Conservation (phyloP, 1,284 basidiomycete genomes). For the Cystobasidiaceae sp. region DNA sequence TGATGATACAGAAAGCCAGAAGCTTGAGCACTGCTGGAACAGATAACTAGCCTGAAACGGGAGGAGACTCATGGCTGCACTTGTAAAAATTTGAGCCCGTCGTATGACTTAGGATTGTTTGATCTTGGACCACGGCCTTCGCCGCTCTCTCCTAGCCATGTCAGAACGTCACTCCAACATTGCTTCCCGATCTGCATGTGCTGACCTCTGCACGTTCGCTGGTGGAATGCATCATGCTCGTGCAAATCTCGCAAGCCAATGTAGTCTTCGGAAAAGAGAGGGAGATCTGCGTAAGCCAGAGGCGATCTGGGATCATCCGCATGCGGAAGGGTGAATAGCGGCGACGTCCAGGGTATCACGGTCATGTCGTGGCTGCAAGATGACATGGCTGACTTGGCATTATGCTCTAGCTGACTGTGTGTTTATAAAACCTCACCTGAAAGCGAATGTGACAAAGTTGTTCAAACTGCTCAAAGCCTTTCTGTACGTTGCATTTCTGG, state of each 20-base stretch:
- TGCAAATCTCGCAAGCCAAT: slow-evolving; percentile 77
- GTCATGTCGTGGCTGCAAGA: slow-evolving; percentile 59
- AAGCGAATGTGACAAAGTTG: slow-evolving; percentile 49
- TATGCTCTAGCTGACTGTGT: slow-evolving; percentile 53
- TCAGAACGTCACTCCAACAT: slow-evolving; percentile 54
- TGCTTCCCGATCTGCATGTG: slow-evolving; percentile 70
- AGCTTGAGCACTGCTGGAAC: no score
- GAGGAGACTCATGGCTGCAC: no score
- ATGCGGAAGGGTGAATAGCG: slow-evolving; percentile 41
- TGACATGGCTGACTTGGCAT: not conserved
- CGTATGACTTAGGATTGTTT: no score
- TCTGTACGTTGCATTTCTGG: slow-evolving; percentile 59
- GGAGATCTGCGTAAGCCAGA: slow-evolving; percentile 51
- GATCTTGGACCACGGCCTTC: slow-evolving; percentile 10
- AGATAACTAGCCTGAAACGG: no score
- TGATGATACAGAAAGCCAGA: no score
- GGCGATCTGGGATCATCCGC: slow-evolving; percentile 25
- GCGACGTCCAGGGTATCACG: slow-evolving; percentile 56
- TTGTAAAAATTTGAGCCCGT: no score
- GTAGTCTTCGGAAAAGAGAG: slow-evolving; percentile 77
- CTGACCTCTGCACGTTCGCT: slow-evolving; percentile 66
- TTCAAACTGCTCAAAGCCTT: slow-evolving; percentile 50
- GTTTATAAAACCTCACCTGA: slow-evolving; percentile 44
- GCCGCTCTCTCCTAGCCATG: slow-evolving; percentile 14
- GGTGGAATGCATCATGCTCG: slow-evolving; percentile 59